A percentile compares a stretch with the other conserved stretches of the same genome.
These are phyloP conservation scores for Daucus carota DNA, from an alignment of 129 eudicot genomes.

Conservation along the genomic window DH1_v3.0 NC_030383.2:57677001-57677500, in stretches of 20 bases:
- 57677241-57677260: background rate
- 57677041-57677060: background rate
- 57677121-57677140: no score
- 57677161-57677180: no score
- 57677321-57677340: background rate
- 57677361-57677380: background rate
- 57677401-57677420: constrained; percentile 8
- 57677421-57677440: background rate
- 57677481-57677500: background rate
- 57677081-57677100: background rate
- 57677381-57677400: background rate
- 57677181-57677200: no score
- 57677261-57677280: background rate
- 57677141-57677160: background rate
- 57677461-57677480: background rate
- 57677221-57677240: background rate
- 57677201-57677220: no score
- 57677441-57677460: background rate
- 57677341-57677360: constrained; percentile 7
- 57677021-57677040: background rate
- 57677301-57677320: background rate
- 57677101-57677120: no score
- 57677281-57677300: constrained; percentile 8
- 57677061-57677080: background rate
- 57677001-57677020: constrained; percentile 2